Evolutionary conservation across 208 protist genomes (phyloP).

Genomic region (Blechomonas ayalai): DNA sequence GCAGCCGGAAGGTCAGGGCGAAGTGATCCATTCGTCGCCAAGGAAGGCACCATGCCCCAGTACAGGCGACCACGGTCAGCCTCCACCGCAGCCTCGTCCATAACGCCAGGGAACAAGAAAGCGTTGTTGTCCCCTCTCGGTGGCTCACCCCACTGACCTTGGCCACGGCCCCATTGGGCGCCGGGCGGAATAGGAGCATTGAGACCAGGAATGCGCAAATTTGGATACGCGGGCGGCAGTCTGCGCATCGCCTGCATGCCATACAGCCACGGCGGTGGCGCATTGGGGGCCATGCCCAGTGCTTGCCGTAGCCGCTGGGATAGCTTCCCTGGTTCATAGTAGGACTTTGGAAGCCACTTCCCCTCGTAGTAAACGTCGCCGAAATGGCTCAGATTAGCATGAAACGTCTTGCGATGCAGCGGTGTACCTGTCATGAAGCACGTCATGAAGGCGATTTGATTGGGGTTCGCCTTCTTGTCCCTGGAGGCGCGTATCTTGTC

Average conservation of each 20-base stretch:
- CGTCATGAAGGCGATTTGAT: conserved; percentile 94
- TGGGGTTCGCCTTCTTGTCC: conserved; percentile 96
- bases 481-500: conserved; percentile 96
- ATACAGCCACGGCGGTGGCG: conserved; percentile 98
- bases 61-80: conserved; percentile 11
- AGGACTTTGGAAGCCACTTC: conserved; percentile 91
- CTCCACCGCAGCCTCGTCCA: conserved; percentile 56
- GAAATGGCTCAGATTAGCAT: conserved; percentile 82
- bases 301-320: conserved; percentile 91
- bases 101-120: conserved; percentile 79
- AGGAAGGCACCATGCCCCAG: conserved; percentile 38
- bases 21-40: background rate
- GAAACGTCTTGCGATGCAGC: conserved; percentile 62
- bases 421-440: conserved; percentile 98
- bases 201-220: conserved; percentile 96
- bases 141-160: conserved; percentile 97
- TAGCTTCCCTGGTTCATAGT: conserved; percentile 73
- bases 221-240: conserved; percentile 97
- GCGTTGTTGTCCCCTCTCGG: conserved; percentile 78
- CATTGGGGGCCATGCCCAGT: conserved; percentile 92
- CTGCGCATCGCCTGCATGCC: conserved; percentile 98
- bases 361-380: conserved; percentile 98
- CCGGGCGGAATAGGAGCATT: conserved; percentile 98
- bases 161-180: conserved; percentile 89
- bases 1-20: background rate